Base-by-base conservation (phyloP, 208 protist genomes). In the Leishmania mexicana region DNA sequence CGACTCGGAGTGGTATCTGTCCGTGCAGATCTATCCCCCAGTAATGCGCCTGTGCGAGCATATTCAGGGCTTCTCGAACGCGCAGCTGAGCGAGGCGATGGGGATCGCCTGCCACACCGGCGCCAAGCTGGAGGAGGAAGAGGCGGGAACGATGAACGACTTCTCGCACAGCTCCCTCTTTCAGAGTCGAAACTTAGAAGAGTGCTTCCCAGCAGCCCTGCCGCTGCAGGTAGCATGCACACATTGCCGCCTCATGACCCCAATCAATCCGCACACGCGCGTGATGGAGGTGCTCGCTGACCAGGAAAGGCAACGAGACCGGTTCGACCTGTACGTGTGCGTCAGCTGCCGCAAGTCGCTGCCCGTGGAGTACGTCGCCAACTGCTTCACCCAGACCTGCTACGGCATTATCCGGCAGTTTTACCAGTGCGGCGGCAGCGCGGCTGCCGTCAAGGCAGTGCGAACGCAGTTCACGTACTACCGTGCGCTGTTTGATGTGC, bases 1-100 rank as follows among this genome's bases (percentile, higher is more conserved):
- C 75, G 97, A 99, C 80, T 78, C 93, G 1, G 96, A 99, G 80
- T 99, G 98, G 97, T 99, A 99, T 87, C 77, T 99, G 0, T 70
- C 89, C 28, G 89, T 96, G 54, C 99, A 99, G 86, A 81, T 99
- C 31, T 98, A 98, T 81, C 98, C 98, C 24, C 97, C 98, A 0
- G 94, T 99, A 38, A 90, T 97, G 88, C 97, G 99, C 81, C 83
- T 99, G 81, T 98, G 92, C 68, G 97, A 98, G 79, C 93, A 98
- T 75, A 97, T 99, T 76, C 93, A 97, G 81, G 96, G 95, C 49
- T 97, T 97, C 81, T 91, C 89, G 21, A 83, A 83, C 54, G 87
- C 87, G 47, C 94, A 97, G 77, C 89, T 98, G 38, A 93, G 92
- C 81, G 93, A 98, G 64, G 95, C 92, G 38, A 96, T 98, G 95